Evolutionary conservation across 768 basidiomycete species (phyloP), one percentile per base, ranked within the genome.

Genomic region (Clathrus columnatus): DNA sequence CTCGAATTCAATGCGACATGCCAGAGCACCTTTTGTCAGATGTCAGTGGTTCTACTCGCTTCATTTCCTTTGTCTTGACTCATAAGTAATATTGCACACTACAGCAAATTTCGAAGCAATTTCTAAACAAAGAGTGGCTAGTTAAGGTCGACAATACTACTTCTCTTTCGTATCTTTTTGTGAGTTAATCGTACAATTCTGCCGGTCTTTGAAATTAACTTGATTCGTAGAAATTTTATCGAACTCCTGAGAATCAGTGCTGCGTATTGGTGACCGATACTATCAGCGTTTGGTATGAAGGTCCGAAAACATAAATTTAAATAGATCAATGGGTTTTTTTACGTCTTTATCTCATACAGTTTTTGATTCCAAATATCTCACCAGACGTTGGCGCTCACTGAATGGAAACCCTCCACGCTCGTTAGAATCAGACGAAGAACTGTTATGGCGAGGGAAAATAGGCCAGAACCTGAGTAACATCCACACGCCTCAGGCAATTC

Each of bases 51-150:
- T 43, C n/a, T 24, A 10, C 29, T 27, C 11, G 44, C 43, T n/a
- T n/a, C n/a, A n/a, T n/a, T n/a, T n/a, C n/a, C 11, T 47, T 23
- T 45, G 28, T 53, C 42, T 53, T 26, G 45, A 26, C 36, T 44
- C 24, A 50, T 50, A 4, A 17, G 17, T 1, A 10, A 20, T 30
- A 18, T 24, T 50, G 17, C n/a, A n/a, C n/a, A 43, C 51, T 43
- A 18, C 28, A 88, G 86, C 79, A 80, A 48, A 73, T 81, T 54
- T 70, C 75, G 29, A 80, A 79, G 52, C 64, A 67, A 29, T 73
- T 89, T 28, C 69, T 85, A 26, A 70, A 70, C 54, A 85, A 82
- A 65, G 85, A 88, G 67, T 90, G 87, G 87, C 73, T 89, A 11
- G 79, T 79, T 28, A 87, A 84, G 65, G 70, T 76, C 50, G 82